phyloP scores from a whole-genome alignment of 345 rosid species.

The Linum tenue region DNA sequence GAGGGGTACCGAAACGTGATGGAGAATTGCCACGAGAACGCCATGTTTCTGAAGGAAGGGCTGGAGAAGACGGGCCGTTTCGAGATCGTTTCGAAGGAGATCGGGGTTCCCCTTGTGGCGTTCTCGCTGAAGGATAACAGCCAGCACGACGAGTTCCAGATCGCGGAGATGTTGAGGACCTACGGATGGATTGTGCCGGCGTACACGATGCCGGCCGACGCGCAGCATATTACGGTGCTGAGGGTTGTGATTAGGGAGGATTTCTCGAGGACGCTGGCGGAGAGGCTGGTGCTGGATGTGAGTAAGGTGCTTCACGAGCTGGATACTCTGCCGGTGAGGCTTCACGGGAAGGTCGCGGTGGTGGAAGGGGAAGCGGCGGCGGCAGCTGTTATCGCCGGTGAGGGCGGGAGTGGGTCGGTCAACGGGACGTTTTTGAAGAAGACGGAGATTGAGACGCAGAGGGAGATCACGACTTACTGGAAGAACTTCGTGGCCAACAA shows the following conservation, averaged over 20 bases:
- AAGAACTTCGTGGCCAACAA: constrained; percentile 1
- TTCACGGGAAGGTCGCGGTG: not conserved
- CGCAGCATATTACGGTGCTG: constrained; percentile 8
- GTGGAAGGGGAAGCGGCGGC: not conserved
- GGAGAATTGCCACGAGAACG: constrained; percentile 9
- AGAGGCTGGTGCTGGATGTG: constrained; percentile 3
- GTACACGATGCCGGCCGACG: constrained; percentile 9
- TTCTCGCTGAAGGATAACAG: constrained; percentile 8
- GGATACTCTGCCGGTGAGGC: constrained; percentile 1
- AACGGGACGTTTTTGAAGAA: not conserved
- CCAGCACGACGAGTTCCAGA: constrained; percentile 4
- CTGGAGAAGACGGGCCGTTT: constrained; percentile 1
- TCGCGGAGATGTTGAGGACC: not conserved
- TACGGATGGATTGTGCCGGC: constrained; percentile 11
- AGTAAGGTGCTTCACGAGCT: constrained; percentile 2
- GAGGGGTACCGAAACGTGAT: constrained; percentile 7
- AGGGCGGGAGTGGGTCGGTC: not conserved
- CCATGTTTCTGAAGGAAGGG: not conserved
- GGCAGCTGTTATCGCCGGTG: too few relatives aligned
- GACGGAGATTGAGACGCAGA: constrained; percentile 1
- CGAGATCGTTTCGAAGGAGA: constrained; percentile 8
- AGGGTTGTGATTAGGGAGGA: constrained; percentile 10
- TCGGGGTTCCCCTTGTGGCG: constrained; percentile 6
- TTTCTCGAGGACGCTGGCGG: constrained; percentile 5
- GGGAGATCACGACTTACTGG: constrained; percentile 3